Evolutionary conservation across 2,329 filamentous ascomycete genomes (phyloP), one percentile per base, ranked within the genome.

Genomic region (Hypoxylon rubiginosum): DNA sequence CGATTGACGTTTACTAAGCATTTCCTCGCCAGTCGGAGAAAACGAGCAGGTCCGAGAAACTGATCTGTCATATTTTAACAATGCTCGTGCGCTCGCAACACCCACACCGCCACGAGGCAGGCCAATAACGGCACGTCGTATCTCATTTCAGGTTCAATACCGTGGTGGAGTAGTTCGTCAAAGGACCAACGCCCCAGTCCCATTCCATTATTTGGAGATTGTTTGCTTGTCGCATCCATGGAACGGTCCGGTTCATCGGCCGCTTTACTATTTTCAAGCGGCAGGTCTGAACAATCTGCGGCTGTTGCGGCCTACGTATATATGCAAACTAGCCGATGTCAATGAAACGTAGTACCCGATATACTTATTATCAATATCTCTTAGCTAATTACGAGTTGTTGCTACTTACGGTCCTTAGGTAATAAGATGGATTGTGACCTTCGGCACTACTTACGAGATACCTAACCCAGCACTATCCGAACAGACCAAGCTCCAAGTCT

Each of bases 241-340:
- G 64, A 19, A 58, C 61, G 64, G 61, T 30, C 64, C 64, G 61
- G 57, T 32, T 51, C n/a, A 13, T 58, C 49, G 48, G 45, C 49
- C n/a, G 51, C 46, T 15, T 46, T 26, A 49, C 39, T 51, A 28
- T 32, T 43, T 36, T 50, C 56, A 41, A 24, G 43, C 17, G n/a
- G n/a, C n/a, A n/a, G n/a, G n/a, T n/a, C n/a, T n/a, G n/a, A n/a
- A n/a, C n/a, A n/a, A n/a, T n/a, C n/a, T n/a, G n/a, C n/a, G n/a
- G n/a, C n/a, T n/a, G n/a, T n/a, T n/a, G 45, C 32, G 28, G 1
- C 19, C 13, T 24, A 34, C 4, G 5, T 46, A 46, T 11, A 17
- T 41, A 41, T 41, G 28, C 28, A 30, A 15, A 41, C 4, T 41
- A 41, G 36, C 36, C 13, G 10, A 15, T 41, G 13, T 43, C 17